Evolutionary conservation across 345 rosid species (phyloP).

Genomic region (Punica granatum): DNA sequence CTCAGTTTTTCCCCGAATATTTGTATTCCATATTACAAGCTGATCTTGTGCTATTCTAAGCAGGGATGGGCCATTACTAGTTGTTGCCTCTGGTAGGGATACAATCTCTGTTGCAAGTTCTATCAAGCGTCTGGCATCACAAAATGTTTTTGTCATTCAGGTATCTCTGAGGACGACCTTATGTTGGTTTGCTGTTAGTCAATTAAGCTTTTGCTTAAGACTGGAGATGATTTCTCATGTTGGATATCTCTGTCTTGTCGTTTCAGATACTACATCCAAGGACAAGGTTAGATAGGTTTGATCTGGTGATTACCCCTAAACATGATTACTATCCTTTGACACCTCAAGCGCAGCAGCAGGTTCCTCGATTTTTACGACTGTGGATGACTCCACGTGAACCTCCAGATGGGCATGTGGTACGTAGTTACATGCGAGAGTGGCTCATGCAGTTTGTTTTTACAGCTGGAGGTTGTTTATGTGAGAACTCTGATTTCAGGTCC

Average conservation of each 20-base stretch:
- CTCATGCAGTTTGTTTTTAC: neutral
- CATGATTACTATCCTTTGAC: constrained; percentile 92
- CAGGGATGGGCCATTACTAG: constrained; percentile 95
- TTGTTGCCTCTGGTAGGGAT: constrained; percentile 93
- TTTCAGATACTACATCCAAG: constrained; percentile 94
- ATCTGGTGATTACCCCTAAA: constrained; percentile 84
- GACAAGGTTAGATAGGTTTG: constrained; percentile 78
- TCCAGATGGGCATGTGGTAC: constrained; percentile 69
- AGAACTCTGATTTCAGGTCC: constrained; percentile 45
- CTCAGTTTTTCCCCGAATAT: neutral
- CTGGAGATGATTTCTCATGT: neutral
- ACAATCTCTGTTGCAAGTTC: constrained; percentile 85
- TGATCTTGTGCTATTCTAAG: constrained; percentile 6
- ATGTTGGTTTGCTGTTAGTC: neutral
- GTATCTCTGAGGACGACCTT: constrained; percentile 22
- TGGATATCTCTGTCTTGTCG: neutral
- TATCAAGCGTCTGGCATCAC: constrained; percentile 74
- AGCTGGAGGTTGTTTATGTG: neutral
- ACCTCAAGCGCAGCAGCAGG: constrained; percentile 61
- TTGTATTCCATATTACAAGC: neutral
- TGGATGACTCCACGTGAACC: constrained; percentile 88
- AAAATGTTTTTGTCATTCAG: constrained; percentile 88
- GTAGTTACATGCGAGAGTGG: constrained; percentile 10
- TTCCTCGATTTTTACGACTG: constrained; percentile 64
- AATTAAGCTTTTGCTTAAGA: neutral